Evolutionary conservation across 2,329 filamentous ascomycete genomes (phyloP).

Genomic region (Aaosphaeria arxii): DNA sequence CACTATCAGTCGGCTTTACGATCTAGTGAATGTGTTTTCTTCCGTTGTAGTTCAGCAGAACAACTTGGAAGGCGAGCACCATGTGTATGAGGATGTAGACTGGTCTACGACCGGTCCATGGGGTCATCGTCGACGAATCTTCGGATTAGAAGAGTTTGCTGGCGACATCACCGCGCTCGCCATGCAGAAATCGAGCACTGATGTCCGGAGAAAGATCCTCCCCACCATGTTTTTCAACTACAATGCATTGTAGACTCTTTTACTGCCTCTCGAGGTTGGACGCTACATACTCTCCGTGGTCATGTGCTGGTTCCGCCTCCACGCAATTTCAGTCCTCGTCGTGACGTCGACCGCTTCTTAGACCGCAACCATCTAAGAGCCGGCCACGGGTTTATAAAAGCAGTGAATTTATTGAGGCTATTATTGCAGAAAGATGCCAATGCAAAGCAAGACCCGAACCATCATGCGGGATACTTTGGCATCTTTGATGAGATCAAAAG

Average conservation of each 20-base stretch:
- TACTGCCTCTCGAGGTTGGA: constrained; percentile 46
- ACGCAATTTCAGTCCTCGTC: constrained; percentile 32
- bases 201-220: constrained; percentile 43
- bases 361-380: constrained; percentile 32
- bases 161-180: constrained; percentile 44
- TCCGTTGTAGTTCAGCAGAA: constrained; percentile 40
- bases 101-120: constrained; percentile 43
- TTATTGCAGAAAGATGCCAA: constrained; percentile 25
- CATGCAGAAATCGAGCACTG: constrained; percentile 42
- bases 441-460: constrained; percentile 14
- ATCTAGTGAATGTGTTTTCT: constrained; percentile 49
- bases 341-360: constrained; percentile 46
- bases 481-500: constrained; percentile 20
- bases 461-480: constrained; percentile 5
- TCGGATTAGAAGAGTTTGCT: constrained; percentile 48
- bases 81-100: constrained; percentile 37
- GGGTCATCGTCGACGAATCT: constrained; percentile 39
- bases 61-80: constrained; percentile 31
- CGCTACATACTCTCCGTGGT: constrained; percentile 23
- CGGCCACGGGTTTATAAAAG: constrained; percentile 28
- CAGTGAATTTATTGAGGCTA: constrained; percentile 28
- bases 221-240: constrained; percentile 50
- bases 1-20: constrained; percentile 53
- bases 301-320: constrained; percentile 39
- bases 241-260: constrained; percentile 52